Evolutionary conservation across 495 filamentous ascomycete genomes (phyloP).

Genomic region (Penicillium coprophilum): DNA sequence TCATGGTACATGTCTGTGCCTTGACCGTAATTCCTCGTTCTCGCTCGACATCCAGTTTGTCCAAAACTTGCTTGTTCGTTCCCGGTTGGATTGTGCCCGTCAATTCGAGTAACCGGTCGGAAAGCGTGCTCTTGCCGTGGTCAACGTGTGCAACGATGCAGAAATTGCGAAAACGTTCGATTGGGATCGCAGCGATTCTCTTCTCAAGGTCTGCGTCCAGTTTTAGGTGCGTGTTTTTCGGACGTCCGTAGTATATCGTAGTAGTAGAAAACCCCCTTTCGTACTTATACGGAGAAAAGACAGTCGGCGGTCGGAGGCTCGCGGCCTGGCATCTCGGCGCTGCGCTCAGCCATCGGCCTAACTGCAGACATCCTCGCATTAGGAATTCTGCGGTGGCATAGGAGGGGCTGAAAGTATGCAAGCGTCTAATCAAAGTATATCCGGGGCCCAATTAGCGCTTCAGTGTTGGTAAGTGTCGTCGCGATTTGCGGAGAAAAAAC

Average conservation of each 20-base stretch:
- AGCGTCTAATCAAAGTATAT: constrained; percentile 1
- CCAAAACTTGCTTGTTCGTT: constrained; percentile 90
- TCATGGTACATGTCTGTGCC: constrained; percentile 97
- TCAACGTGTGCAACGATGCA: constrained; percentile 99
- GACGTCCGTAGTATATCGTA: constrained; percentile 34
- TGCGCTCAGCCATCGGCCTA: constrained; percentile 53
- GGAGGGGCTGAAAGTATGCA: constrained; percentile 19
- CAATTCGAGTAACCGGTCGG: constrained; percentile 86
- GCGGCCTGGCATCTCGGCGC: constrained; percentile 39
- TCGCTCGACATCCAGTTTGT: constrained; percentile 95
- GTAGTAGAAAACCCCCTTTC: constrained; percentile 44
- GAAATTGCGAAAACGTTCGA: constrained; percentile 90
- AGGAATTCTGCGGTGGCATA: constrained; percentile 44
- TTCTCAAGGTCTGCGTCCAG: constrained; percentile 63
- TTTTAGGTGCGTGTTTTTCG: constrained; percentile 25
- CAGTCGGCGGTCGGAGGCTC: constrained; percentile 37
- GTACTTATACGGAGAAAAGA: constrained; percentile 20
- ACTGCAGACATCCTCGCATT: constrained; percentile 59
- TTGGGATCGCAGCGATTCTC: constrained; percentile 82
- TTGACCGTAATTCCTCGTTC: constrained; percentile 98
- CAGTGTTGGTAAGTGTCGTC: constrained; percentile 1
- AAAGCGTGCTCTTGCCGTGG: constrained; percentile 95
- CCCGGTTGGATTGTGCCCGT: constrained; percentile 90
- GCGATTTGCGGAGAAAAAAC: constrained; percentile 33
- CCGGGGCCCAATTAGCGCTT: not conserved